phyloP scores from a whole-genome alignment of 768 basidiomycete species.

The Filobasidium floriforme region DNA sequence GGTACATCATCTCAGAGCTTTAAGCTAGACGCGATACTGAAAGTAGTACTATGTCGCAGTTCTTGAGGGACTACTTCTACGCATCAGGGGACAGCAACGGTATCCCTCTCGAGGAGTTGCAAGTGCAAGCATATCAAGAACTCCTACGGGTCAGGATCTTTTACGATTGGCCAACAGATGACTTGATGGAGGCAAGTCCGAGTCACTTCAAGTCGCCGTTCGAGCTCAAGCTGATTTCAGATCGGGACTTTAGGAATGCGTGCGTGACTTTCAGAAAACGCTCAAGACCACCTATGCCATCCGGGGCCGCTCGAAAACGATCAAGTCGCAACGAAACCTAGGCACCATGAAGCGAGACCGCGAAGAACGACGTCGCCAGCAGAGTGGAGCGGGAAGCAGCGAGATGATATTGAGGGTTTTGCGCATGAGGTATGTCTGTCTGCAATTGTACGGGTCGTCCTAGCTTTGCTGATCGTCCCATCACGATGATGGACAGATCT shows the following conservation, averaged over 20 bases:
- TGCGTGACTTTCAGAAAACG: constrained; percentile 85
- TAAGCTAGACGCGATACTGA: neutral
- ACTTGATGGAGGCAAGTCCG: constrained; percentile 45
- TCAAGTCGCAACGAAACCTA: constrained; percentile 83
- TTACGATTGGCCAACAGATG: constrained; percentile 71
- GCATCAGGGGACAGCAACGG: constrained; percentile 80
- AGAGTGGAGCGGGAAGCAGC: constrained; percentile 56
- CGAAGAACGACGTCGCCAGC: constrained; percentile 79
- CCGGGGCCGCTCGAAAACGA: constrained; percentile 85
- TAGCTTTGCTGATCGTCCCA: constrained; percentile 38
- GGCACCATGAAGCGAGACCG: constrained; percentile 94
- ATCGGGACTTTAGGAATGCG: constrained; percentile 72
- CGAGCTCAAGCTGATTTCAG: neutral
- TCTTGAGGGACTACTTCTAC: constrained; percentile 89
- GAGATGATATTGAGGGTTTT: constrained; percentile 92
- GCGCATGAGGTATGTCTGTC: constrained; percentile 70
- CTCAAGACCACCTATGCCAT: constrained; percentile 65
- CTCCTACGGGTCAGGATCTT: constrained; percentile 81
- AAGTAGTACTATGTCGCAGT: constrained; percentile 50
- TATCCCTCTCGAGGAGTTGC: constrained; percentile 71
- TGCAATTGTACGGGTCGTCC: too few species aligned
- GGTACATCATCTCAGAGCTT: constrained; percentile 48
- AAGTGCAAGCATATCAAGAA: constrained; percentile 92
- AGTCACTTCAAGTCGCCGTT: neutral
- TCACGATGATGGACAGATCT: constrained; percentile 18